Evolutionary conservation across 2,329 filamentous ascomycete species (phyloP), one percentile per base, ranked within the genome.

Genomic region (Dothistroma pini): DNA sequence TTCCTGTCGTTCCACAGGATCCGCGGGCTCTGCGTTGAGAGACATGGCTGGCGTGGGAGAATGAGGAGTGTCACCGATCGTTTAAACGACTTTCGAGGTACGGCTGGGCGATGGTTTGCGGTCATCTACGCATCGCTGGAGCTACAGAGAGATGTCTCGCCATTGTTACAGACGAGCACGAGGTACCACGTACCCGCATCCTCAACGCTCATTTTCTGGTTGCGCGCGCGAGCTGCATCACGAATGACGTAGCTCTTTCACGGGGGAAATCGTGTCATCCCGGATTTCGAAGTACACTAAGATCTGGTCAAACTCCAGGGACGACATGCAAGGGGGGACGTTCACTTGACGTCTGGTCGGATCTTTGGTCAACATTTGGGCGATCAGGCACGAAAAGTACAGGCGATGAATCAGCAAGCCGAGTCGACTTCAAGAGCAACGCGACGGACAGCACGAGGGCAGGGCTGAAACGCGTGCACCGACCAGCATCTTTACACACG

Each of bases 21-120:
- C 71, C 48, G 77, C 74, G 25, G 77, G 77, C 66, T 79, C 77
- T 34, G 73, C 53, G 54, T 76, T 77, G 59, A 77, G 69, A 64
- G 77, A 75, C 76, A 78, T 78, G 63, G 51, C 54, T 58, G 58
- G 14, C 19, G 41, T 44, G 41, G 41, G 48, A 51, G 48, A 51
- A 9, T 51, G 48, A 51, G 21, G 48, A 51, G 48, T 29, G 41
- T 44, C 4, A 44, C 12, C 41, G 41, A 44, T 44, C 14, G 41
- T 44, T 44, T 44, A 5, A 14, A 44, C 41, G 41, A 44, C 41
- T 44, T 44, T 16, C 41, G 41, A 14, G 41, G 41, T 9, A 44
- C 41, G 16, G 41, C 41, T n/a, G 41, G 41, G 16, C 41, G 41
- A 19, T 44, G 14, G 41, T 19, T n/a, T 8, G 41, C n/a, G 4